Conservation (phyloP, 306 rosid genomes). For the Mucuna pruriens region DNA sequence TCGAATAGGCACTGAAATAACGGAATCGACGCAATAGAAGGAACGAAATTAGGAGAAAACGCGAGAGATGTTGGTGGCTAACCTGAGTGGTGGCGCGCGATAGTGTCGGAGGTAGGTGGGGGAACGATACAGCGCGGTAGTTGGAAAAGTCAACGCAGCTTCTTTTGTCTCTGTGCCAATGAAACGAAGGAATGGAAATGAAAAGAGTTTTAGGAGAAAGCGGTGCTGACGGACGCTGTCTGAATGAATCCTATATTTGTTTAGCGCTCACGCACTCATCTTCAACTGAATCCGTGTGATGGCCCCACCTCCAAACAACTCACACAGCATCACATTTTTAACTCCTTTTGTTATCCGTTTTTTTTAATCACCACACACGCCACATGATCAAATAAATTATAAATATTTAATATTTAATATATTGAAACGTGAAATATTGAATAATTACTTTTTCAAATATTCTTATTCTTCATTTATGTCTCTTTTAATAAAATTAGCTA, state of each 20-base stretch:
- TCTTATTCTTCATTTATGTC: too few species aligned
- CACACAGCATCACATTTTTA: not conserved
- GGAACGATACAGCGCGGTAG: not conserved
- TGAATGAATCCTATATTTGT: not conserved
- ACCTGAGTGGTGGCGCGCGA: constrained; percentile 26
- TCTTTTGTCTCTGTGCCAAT: not conserved
- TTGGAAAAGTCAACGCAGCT: constrained; percentile 21
- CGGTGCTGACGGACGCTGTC: not conserved
- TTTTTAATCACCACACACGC: too few species aligned
- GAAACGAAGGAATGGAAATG: not conserved
- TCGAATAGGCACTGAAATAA: not conserved
- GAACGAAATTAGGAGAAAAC: not conserved
- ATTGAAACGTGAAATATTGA: too few species aligned
- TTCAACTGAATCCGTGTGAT: not conserved
- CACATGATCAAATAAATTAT: too few species aligned
- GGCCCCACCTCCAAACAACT: not conserved
- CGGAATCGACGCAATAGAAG: not conserved
- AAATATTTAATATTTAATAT: too few species aligned
- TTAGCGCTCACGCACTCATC: not conserved
- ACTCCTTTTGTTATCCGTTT: too few species aligned
- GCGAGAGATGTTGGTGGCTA: not conserved
- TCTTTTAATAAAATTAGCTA: too few species aligned
- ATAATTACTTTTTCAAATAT: too few species aligned
- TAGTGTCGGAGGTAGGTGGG: not conserved
- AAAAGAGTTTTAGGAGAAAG: not conserved